Conservation (phyloP, 768 basidiomycete species). For the Nidularia pulvinata region DNA sequence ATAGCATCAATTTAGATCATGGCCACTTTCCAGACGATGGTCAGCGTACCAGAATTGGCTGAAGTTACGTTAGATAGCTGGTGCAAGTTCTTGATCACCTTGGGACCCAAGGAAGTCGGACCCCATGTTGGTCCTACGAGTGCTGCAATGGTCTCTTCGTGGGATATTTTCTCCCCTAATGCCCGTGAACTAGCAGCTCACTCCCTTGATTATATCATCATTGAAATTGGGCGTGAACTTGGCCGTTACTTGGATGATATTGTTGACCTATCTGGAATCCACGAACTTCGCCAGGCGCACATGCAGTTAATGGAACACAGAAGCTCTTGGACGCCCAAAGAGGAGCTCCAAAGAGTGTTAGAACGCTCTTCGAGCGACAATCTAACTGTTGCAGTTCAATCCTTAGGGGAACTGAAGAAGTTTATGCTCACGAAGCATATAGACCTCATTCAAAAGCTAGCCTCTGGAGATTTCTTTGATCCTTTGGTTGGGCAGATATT, state of each 20-base stretch:
- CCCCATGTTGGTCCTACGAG: constrained; percentile 87
- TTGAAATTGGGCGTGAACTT: constrained; percentile 57
- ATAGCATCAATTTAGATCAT: constrained; percentile 63
- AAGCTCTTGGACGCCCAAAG: constrained; percentile 45
- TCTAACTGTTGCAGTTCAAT: constrained; percentile 69
- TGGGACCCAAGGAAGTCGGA: constrained; percentile 71
- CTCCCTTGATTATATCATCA: constrained; percentile 70
- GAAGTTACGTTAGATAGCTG: constrained; percentile 81
- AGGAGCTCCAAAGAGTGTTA: constrained; percentile 65
- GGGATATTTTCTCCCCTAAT: constrained; percentile 58
- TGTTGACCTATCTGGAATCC: constrained; percentile 74
- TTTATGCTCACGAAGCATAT: constrained; percentile 55
- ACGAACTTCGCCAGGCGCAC: constrained; percentile 52
- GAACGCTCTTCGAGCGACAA: constrained; percentile 82
- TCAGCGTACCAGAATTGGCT: constrained; percentile 73
- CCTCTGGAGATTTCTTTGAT: constrained; percentile 89
- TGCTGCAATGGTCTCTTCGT: constrained; percentile 79
- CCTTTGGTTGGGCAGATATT: constrained; percentile 69
- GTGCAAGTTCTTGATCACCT: constrained; percentile 70
- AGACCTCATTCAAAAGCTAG: constrained; percentile 56
- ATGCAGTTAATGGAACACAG: constrained; percentile 43
- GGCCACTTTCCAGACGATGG: constrained; percentile 92
- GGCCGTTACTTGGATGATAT: constrained; percentile 69
- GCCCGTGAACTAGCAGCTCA: constrained; percentile 54
- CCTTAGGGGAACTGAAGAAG: constrained; percentile 72